Evolutionary conservation across 768 basidiomycete genomes (phyloP), one percentile per base, ranked within the genome.

Genomic region (Crepidotus variabilis): DNA sequence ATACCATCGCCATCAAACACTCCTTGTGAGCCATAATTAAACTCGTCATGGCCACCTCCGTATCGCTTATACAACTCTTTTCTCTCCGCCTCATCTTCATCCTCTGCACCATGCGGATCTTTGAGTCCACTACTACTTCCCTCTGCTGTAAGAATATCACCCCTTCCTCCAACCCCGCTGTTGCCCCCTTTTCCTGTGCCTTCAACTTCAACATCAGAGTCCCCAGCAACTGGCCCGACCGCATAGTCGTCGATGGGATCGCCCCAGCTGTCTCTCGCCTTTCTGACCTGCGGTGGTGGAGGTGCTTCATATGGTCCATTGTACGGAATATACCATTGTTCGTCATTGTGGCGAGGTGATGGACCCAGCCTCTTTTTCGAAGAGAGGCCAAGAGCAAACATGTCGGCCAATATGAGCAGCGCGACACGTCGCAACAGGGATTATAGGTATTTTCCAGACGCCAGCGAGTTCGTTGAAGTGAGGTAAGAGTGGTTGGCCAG

Each of bases 321-420:
- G 74, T 87, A 85, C 0, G 85, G 84, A 49, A 82, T 82, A 68
- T 84, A 85, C 80, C 82, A 83, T 55, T 84, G 79, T 18, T 79
- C 78, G 21, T 78, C 72, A 13, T 64, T 47, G 20, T 21, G 9
- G n/a, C 13, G 24, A 34, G n/a, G 32, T 22, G 18, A 43, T 20
- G 55, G 22, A 3, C 47, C 39, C 39, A 43, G 39, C 18, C 39
- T 43, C 49, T 47, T 56, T 51, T 51, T 56, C 6, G 50, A 56
- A 35, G 55, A 51, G 21, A 47, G 43, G 18, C 55, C 50, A 11
- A 45, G 43, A 21, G 7, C 50, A 43, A 56, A 51, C 50, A 51
- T 56, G 55, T 28, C 28, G 4, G 39, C 24, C 39, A 28, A 35
- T 13, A 28, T 49, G 34, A 11, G 20, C 18, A n/a, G 18, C 13